Evolutionary conservation across 2,329 filamentous ascomycete species (phyloP), one percentile per base, ranked within the genome.

Genomic region (Tolypocladium inflatum): DNA sequence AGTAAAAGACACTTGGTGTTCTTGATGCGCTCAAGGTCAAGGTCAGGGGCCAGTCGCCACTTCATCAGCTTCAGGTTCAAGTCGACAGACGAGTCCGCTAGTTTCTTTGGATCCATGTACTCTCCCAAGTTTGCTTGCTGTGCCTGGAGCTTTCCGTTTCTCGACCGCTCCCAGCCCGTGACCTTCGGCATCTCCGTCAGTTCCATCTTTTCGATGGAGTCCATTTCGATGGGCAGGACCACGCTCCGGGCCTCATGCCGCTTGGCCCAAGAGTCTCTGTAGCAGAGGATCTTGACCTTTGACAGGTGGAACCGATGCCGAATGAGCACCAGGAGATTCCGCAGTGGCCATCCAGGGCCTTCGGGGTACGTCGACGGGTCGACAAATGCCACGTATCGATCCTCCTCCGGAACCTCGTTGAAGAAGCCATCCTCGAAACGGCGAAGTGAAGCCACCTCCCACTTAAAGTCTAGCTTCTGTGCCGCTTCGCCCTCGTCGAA

Each of bases 61-160:
- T 97, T 99, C 87, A 99, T 99, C 59, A 99, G 81, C 74, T 97
- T 97, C 60, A 97, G 79, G 68, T 99, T 99, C 59, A 99, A 80
- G 68, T 99, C 94, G 11, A 97, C 93, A 0, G 92, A 91, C 70
- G 96, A 91, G 69, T 97, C 92, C 26, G 94, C 94, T 21, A 97
- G 78, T 67, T 87, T 86, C 39, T 82, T 78, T 8, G 94, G 93
- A 68, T 99, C 92, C 88, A 99, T 93, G 66, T 96, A 96, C 66
- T 94, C 91, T 23, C 89, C 88, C 10, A 99, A 79, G 66, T 95
- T 91, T 17, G 91, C 90, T 21, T 88, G 82, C 63, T 89, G 86
- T 19, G 89, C 86, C 21, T 84, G 83, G 21, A 97, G 78, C 69
- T 95, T 96, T 33, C 89, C 88, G 30, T 83, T 80, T 21, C 84